Evolutionary conservation across 2,329 filamentous ascomycete species (phyloP), one percentile per base, ranked within the genome.

Genomic region (Geosmithia flava): DNA sequence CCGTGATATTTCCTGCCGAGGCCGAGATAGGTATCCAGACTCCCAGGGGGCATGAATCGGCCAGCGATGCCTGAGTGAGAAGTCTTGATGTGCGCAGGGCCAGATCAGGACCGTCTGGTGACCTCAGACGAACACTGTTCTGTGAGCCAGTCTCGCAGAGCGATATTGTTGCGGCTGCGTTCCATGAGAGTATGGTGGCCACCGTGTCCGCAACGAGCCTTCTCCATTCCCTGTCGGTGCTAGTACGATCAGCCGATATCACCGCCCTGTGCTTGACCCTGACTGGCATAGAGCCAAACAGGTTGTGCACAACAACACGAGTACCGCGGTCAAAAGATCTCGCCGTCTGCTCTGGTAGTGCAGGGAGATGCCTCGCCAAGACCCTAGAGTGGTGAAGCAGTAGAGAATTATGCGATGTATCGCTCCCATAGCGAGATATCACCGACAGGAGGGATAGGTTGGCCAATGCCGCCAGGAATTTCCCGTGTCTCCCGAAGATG

Each of bases 211-310:
- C 72, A 51, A 78, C 75, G 16, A 95, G 64, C 1, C 63, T 63
- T 27, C 80, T 75, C 80, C 86, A 91, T 47, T 85, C 74, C 53
- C 74, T 83, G 19, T 75, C 63, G 45, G 81, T 68, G 20, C 69
- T 59, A 11, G 71, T 54, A 54, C 70, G 72, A 56, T 78, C 68
- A 40, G 71, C 61, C 53, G 69, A 65, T 3, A 80, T 55, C 0
- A 77, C 55, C 0, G 80, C 77, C 52, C 89, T 77, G 55, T 89
- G 85, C 60, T 93, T 95, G 23, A 94, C 83, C 15, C 91, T 81
- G 13, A 96, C 91, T 0, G 91, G 89, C 78, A 96, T 87, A 50
- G 82, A 85, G 0, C 90, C 89, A 64, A 96, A 97, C 1, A 96
- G 69, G 60, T 95, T 83, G 49, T 82, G 78, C 6, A 95, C 83